Base-by-base conservation (phyloP, 106 monocot species). In the Dioscorea alata region DNA sequence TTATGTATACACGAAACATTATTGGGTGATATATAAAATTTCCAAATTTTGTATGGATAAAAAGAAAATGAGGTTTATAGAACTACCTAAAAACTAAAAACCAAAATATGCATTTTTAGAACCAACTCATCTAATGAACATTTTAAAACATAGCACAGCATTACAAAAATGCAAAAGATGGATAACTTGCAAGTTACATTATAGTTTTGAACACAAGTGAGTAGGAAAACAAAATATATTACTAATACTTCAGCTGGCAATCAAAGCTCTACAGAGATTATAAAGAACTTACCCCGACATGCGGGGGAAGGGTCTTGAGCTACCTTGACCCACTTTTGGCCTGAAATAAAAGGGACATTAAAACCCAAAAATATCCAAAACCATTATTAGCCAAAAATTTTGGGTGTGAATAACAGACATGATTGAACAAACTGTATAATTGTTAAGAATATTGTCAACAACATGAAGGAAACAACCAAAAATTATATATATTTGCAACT, bases 251-350 rank as follows among this genome's bases (percentile, higher is more conserved):
- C 6, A 49, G 14, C 1, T 23, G 23, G 6, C 34, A 66, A 12
- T 13, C 54, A 54, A 54, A 54, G 42, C 9, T 10, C 42, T 42
- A 42, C 6, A 54, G 3, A 54, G 54, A 19, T 54, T 54, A 18
- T 4, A 54, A 54, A 23, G 50, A n/a, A 18, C 75, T 75, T 69
- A 82, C 82, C 73, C 74, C 6, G 82, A 7, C 49, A 59, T 23
- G 15, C 69, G 73, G 69, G 28, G 66, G 33, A 59, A 70, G 51
- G 82, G 66, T 60, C 69, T 50, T 17, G 65, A 57, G 24, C 73
- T 53, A 42, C 70, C 64, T 64, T 42, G 52, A 66, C 20, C 50
- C 66, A 34, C 2, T 34, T n/a, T 13, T 50, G 34, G 66, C 23
- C 15, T n/a, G 54, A 14, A 22, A 51, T 23, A 18, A 23, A 42